phyloP scores from a whole-genome alignment of 2,329 filamentous ascomycete species.

The Cytospora piceicola region DNA sequence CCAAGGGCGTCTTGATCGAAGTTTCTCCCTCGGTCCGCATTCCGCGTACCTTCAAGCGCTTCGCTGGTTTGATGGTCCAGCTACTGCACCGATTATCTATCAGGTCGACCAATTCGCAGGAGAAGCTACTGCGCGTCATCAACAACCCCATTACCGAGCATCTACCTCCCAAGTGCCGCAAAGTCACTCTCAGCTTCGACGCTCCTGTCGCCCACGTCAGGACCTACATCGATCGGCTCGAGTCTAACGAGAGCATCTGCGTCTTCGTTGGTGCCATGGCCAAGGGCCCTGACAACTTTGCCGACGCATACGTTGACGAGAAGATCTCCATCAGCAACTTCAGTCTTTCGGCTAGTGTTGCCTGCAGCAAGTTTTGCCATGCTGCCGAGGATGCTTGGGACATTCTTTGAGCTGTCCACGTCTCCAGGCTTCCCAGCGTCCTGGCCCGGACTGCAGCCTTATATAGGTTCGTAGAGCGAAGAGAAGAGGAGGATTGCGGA shows the following conservation, averaged over 20 bases:
- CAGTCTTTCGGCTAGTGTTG: constrained; percentile 94
- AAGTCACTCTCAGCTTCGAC: constrained; percentile 95
- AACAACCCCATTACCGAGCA: constrained; percentile 98
- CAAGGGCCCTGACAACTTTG: constrained; percentile 94
- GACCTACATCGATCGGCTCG: constrained; percentile 83
- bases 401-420: constrained; percentile 63
- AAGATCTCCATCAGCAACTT: constrained; percentile 98
- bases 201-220: constrained; percentile 82
- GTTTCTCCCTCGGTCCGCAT: constrained; percentile 98
- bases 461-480: neutral
- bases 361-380: constrained; percentile 99
- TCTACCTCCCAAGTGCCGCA: constrained; percentile 93
- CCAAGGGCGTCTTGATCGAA: constrained; percentile 95
- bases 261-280: constrained; percentile 99
- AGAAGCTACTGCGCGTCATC: constrained; percentile 96
- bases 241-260: constrained; percentile 87
- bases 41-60: constrained; percentile 97
- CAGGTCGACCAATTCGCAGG: constrained; percentile 92
- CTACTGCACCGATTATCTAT: constrained; percentile 94
- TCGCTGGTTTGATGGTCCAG: constrained; percentile 98
- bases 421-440: neutral
- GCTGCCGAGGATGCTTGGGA: constrained; percentile 96
- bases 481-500: constrained; percentile 27
- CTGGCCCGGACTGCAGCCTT: neutral
- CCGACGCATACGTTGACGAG: constrained; percentile 92